Evolutionary conservation across 768 basidiomycete genomes (phyloP).

Genomic region (Agaricus blazei): DNA sequence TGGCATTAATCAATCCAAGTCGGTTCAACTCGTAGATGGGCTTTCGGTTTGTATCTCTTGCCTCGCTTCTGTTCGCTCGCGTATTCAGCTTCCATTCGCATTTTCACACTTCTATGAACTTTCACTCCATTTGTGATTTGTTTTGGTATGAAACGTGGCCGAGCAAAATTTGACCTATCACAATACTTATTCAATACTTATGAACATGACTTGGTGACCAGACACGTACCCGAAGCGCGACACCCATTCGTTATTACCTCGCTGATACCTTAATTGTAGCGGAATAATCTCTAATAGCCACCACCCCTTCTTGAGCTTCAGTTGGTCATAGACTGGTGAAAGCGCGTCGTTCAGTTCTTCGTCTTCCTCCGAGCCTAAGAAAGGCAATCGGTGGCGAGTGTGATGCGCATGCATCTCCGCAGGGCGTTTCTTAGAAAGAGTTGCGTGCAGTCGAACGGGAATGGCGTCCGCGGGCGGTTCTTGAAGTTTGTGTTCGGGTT

Average conservation of each 20-base stretch:
- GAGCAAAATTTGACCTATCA: slow-evolving; percentile 31
- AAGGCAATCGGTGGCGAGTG: slow-evolving; percentile 10
- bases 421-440: slow-evolving; percentile 17
- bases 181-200: not conserved
- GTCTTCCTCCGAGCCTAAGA: slow-evolving; percentile 44
- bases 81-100: slow-evolving; percentile 48
- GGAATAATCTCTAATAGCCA: slow-evolving; percentile 66
- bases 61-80: slow-evolving; percentile 25
- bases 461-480: slow-evolving; percentile 20
- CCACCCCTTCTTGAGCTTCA: slow-evolving; percentile 44
- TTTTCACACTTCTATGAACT: slow-evolving; percentile 46
- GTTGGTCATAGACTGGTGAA: slow-evolving; percentile 54
- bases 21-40: slow-evolving; percentile 19
- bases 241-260: slow-evolving; percentile 30
- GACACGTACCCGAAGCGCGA: slow-evolving; percentile 27
- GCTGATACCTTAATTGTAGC: slow-evolving; percentile 33
- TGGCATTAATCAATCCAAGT: slow-evolving; percentile 16
- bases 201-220: not conserved
- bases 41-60: slow-evolving; percentile 22
- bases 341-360: slow-evolving; percentile 61
- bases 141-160: slow-evolving; percentile 33
- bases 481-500: slow-evolving; percentile 17
- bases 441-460: slow-evolving; percentile 17
- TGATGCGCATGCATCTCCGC: slow-evolving; percentile 13
- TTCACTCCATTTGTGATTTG: slow-evolving; percentile 36